Conservation (phyloP, 1,284 basidiomycete species). For the Heterobasidion parviporum region DNA sequence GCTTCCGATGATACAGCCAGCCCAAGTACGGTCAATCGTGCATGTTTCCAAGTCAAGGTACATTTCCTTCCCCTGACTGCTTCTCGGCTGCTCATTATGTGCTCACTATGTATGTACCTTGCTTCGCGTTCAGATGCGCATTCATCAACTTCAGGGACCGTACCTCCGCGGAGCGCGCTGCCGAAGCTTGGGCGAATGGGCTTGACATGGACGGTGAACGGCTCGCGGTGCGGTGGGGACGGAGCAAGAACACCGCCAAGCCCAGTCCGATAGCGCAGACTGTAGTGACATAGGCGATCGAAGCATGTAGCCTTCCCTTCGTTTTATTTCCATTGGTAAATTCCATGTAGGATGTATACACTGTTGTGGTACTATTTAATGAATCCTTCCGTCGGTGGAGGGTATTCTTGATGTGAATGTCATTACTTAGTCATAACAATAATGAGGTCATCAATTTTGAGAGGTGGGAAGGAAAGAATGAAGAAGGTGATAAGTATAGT, state of each 20-base stretch:
- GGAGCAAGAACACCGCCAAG: constrained; percentile 43
- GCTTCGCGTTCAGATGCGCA: constrained; percentile 61
- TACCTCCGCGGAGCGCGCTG: constrained; percentile 75
- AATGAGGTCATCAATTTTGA: too few relatives aligned
- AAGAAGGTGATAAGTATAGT: too few relatives aligned
- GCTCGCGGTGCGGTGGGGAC: constrained; percentile 83
- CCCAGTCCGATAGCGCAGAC: background rate
- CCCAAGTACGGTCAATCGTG: constrained; percentile 75
- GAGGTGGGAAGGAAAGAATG: too few relatives aligned
- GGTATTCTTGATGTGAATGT: background rate
- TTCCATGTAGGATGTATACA: background rate
- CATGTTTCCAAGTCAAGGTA: constrained; percentile 78
- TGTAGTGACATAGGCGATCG: background rate
- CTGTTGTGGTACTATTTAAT: background rate
- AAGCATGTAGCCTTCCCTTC: background rate
- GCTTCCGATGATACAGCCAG: constrained; percentile 60
- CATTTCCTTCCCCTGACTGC: constrained; percentile 11
- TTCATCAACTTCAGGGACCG: constrained; percentile 93
- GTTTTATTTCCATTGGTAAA: background rate
- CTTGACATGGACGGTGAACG: constrained; percentile 77
- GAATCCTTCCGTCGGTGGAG: too few relatives aligned
- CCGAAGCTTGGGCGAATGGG: constrained; percentile 80
- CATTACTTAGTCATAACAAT: background rate
- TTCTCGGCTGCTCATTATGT: background rate
- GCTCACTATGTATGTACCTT: background rate